A percentile compares a stretch with the other conserved stretches of the same genome.
These are phyloP conservation scores for Xerocomus nothofagi DNA, from an alignment of 1,284 basidiomycete species.

Conservation along the genomic window DNA sequence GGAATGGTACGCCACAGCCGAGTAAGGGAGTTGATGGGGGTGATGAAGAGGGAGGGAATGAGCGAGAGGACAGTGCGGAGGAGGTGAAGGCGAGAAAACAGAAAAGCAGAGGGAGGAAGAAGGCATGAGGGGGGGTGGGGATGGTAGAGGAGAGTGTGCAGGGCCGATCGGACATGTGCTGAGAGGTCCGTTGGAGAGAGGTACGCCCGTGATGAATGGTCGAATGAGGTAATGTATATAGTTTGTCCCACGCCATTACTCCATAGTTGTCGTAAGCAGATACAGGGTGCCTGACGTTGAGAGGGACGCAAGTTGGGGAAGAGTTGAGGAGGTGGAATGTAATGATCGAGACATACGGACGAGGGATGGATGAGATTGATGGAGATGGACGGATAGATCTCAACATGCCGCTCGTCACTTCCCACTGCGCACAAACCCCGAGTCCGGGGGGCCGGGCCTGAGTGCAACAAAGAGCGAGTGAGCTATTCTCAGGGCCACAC, in stretches of 20 bases:
- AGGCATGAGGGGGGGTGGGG: slow-evolving; percentile 5
- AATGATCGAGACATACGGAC: slow-evolving; percentile 2
- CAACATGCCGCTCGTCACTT: neutral
- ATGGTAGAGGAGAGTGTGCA: neutral
- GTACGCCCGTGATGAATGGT: neutral
- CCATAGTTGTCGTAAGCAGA: slow-evolving; percentile 19
- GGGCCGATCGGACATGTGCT: slow-evolving; percentile 14
- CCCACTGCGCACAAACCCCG: neutral
- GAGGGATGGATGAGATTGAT: neutral
- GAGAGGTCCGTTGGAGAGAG: neutral
- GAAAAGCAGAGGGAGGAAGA: slow-evolving; percentile 25
- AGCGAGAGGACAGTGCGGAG: slow-evolving; percentile 4
- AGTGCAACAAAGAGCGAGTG: neutral
- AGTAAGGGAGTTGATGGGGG: slow-evolving; percentile 12
- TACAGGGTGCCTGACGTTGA: slow-evolving; percentile 15
- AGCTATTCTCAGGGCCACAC: slow-evolving; percentile 16
- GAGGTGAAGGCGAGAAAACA: slow-evolving; percentile 21
- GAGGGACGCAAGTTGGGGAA: neutral
- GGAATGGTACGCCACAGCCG: slow-evolving; percentile 20
- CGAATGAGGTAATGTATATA: slow-evolving; percentile 10
- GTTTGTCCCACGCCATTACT: slow-evolving; percentile 17
- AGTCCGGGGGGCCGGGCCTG: slow-evolving; percentile 8
- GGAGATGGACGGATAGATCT: slow-evolving; percentile 7
- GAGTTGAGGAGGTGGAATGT: neutral
- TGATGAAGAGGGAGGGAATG: slow-evolving; percentile 15